Base-by-base conservation (phyloP, 768 basidiomycete genomes). In the Boletus reticulatus region DNA sequence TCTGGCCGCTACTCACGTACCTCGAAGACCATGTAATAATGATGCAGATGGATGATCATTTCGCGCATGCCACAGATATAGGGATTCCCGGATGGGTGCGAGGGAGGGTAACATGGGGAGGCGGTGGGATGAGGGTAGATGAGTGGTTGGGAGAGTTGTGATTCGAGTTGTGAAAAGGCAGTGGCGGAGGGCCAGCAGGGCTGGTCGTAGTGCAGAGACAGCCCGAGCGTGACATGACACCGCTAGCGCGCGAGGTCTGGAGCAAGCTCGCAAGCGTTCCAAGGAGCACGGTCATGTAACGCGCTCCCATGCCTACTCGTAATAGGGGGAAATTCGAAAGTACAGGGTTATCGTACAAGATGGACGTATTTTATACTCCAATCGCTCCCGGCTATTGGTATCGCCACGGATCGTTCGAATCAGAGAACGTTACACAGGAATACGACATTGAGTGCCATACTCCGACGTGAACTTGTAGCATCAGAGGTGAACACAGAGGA, bases 11-110 rank as follows among this genome's bases (percentile, higher is more conserved):
- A 63, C 94, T 96, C 73, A 98, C 92, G 72, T 97, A 98, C 72
- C 76, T 99, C 97, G 71, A 91, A 94, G 11, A 98, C 92, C 94
- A 99, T 98, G 79, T 98, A 99, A 76, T 98, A 98, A 74, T 99
- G 95, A 66, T 99, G 88, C 57, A 92, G 91, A 75, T 98, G 96
- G 24, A 94, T 79, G 69, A 98, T 93, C 89, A 99, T 94, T 76
- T 96, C 94, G 62, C 93, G 89, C 96, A 98, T 99, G 53, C 97
- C 97, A 70, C 96, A 98, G 69, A 99, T 92, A 73, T 98, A 98
- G 3, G 97, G 97, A 68, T 99, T 76, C 1, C 71, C 73, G 11
- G 73, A 73, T 1, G 74, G 70, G 20, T 69, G 46, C 0, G 62
- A 60, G 5, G 56, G 37, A 0, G 78, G 72, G 53, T 82, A 80